These are phyloP conservation scores for Apiotrichum sp. DNA, from an alignment of 1,284 basidiomycete species.

Conservation along the genomic window DNA sequence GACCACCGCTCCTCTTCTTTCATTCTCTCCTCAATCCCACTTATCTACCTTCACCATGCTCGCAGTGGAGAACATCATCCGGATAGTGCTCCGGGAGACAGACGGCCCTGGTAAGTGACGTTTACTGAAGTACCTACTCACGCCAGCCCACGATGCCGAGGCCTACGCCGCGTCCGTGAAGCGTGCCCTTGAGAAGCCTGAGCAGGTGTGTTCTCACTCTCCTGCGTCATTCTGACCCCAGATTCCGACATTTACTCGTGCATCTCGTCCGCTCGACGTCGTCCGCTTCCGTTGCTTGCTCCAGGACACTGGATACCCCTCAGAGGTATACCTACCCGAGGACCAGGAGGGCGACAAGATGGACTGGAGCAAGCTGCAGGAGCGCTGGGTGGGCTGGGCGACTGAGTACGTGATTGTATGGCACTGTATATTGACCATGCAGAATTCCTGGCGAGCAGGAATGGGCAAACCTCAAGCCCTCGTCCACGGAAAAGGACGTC, in stretches of 20 bases:
- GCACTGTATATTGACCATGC: not conserved
- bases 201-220: slow-evolving; percentile 8
- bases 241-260: slow-evolving; percentile 25
- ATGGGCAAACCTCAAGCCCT: slow-evolving; percentile 19
- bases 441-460: slow-evolving; percentile 39
- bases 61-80: slow-evolving; percentile 26
- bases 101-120: slow-evolving; percentile 15
- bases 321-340: slow-evolving; percentile 43
- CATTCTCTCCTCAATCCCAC: not conserved
- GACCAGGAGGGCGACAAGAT: slow-evolving; percentile 3
- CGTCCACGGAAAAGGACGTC: not conserved
- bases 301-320: slow-evolving; percentile 46
- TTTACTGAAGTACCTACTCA: not conserved
- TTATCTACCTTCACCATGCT: slow-evolving; percentile 16
- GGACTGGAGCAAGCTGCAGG: slow-evolving; percentile 37
- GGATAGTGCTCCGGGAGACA: slow-evolving; percentile 34
- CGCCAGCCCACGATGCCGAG: slow-evolving; percentile 5
- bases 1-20: not conserved
- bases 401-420: slow-evolving; percentile 33
- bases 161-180: slow-evolving; percentile 9
- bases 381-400: slow-evolving; percentile 47
- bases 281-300: slow-evolving; percentile 43
- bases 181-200: slow-evolving; percentile 9
- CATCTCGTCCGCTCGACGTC: slow-evolving; percentile 28
- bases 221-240: slow-evolving; percentile 3